Percentiles rank a stretch among this genome's conserved stretches.
Evolutionary conservation across 1,139 yeast species (phyloP).

Genomic region (Pichia sp.): DNA sequence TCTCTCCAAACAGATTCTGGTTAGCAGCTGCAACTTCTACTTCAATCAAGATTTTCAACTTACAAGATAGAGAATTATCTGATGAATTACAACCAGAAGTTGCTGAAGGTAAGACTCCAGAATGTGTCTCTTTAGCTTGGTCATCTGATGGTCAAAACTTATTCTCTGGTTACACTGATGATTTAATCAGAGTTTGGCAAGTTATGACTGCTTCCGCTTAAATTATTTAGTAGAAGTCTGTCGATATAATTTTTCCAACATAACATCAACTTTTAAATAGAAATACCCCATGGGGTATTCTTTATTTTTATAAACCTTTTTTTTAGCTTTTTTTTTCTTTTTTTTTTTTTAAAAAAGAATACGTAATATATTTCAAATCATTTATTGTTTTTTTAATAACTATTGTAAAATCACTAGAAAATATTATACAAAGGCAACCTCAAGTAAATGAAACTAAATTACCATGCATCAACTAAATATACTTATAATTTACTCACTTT

Average conservation of each 20-base stretch:
- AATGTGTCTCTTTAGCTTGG: constrained; percentile 98
- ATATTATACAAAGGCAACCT: not conserved
- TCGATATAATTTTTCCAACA: not conserved
- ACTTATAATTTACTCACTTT: not conserved
- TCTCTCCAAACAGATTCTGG: constrained; percentile 99
- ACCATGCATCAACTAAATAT: not conserved
- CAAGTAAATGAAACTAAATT: too few species aligned
- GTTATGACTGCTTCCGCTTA: constrained; percentile 76
- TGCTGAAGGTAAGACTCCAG: constrained; percentile 96
- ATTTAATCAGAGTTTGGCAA: constrained; percentile 99
- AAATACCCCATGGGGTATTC: not conserved
- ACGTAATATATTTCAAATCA: not conserved
- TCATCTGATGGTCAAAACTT: constrained; percentile 99
- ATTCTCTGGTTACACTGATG: constrained; percentile 99
- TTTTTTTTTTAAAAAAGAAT: constrained; percentile 1
- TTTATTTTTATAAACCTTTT: constrained; percentile 4
- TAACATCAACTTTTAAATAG: not conserved
- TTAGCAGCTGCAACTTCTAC: constrained; percentile 99
- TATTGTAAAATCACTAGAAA: not conserved
- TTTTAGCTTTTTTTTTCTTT: not conserved
- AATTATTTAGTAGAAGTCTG: not conserved
- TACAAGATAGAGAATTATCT: constrained; percentile 90
- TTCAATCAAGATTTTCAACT: constrained; percentile 97
- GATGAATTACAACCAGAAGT: constrained; percentile 99
- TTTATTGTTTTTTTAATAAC: not conserved